A percentile compares a stretch with the other conserved stretches of the same genome.
Conservation (phyloP, 2,329 filamentous ascomycete genomes). For the Botrytis medusae region DNA sequence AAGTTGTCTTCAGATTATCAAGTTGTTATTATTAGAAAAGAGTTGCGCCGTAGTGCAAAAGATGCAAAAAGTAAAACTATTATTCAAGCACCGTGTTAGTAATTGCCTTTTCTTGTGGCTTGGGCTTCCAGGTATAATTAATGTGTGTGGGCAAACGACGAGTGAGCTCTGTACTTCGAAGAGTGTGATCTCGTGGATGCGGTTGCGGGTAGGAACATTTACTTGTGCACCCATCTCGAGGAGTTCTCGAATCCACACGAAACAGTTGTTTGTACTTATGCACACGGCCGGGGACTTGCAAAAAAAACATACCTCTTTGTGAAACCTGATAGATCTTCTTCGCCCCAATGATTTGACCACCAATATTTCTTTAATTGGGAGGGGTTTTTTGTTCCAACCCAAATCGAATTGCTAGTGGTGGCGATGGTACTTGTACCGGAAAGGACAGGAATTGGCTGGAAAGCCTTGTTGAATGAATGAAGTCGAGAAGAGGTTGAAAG, state of each 20-base stretch:
- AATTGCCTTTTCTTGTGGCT: constrained; percentile 7
- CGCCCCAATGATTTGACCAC: constrained; percentile 5
- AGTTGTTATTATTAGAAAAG: constrained; percentile 16
- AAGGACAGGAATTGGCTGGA: constrained; percentile 19
- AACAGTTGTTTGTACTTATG: constrained; percentile 18
- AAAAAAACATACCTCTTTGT: constrained; percentile 20
- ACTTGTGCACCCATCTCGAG: constrained; percentile 14
- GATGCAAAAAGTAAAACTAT: constrained; percentile 5
- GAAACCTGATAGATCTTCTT: constrained; percentile 16
- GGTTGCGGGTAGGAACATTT: constrained; percentile 17
- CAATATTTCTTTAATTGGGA: background rate
- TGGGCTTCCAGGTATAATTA: constrained; percentile 1
- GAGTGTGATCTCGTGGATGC: constrained; percentile 18
- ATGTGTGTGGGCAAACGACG: constrained; percentile 18
- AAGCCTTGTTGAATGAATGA: constrained; percentile 9
- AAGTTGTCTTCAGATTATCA: background rate
- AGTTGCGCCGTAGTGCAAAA: constrained; percentile 1
- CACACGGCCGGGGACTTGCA: constrained; percentile 12
- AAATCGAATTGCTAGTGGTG: background rate
- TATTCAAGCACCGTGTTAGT: constrained; percentile 8
- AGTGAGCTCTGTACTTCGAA: constrained; percentile 9
- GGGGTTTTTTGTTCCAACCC: background rate
- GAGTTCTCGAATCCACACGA: constrained; percentile 19
- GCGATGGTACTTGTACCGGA: constrained; percentile 7
- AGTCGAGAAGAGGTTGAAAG: background rate